Base-by-base conservation (phyloP, 2,329 filamentous ascomycete genomes). In the Pseudogymnoascus sp. region DNA sequence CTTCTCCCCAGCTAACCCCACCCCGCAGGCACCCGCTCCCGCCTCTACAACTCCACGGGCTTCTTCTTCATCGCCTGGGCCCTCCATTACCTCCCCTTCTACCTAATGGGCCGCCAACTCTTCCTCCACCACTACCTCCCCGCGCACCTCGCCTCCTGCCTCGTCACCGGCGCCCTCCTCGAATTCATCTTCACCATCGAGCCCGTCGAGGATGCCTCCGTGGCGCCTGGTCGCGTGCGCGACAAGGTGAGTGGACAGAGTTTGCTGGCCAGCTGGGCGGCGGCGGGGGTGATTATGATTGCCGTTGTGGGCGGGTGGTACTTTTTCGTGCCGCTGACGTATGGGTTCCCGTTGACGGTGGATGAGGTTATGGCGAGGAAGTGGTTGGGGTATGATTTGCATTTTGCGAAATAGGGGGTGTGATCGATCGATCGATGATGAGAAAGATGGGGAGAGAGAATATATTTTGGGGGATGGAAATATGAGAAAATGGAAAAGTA, bases 51-150 rank as follows among this genome's bases (percentile, higher is more conserved):
- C 81, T 97, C 91, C 60, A 97, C 94, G 0, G 94, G 94, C 22
- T 99, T 99, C 83, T 95, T 99, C 80, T 97, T 97, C 85, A 84
- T 99, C 62, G 91, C 91, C 61, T 99, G 94, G 94, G 91, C 90
- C 12, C 93, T 91, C 2, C 94, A 99, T 74, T 99, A 97, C 79
- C 85, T 96, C 75, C 93, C 93, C 59, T 99, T 99, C 80, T 99
- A 86, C 78, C 85, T 97, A 65, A 99, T 99, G 93, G 93, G 93
- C 62, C 91, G 93, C 69, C 93, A 99, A 75, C 86, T 97, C 66
- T 99, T 99, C 85, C 76, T 99, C 68, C 94, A 99, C 75, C 94
- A 99, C 76, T 99, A 99, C 72, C 84, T 99, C 3, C 94, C 94
- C 0, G 91, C 94, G 1, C 94, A 99, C 72, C 81, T 99, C 9